phyloP scores from a whole-genome alignment of 441 rosid species.

The Raphanus hybrid region DNA sequence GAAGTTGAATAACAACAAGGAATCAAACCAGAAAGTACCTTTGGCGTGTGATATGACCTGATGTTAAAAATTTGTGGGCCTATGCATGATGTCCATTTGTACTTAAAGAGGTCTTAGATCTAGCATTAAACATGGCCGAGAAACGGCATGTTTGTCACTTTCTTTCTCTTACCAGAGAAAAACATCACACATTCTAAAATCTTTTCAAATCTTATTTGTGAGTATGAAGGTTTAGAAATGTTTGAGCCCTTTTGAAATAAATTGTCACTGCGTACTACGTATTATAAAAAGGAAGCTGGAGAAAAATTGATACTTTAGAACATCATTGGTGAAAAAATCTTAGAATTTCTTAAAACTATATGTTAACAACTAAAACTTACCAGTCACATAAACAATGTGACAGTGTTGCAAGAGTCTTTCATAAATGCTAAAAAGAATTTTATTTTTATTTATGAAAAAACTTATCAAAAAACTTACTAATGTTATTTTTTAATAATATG shows the following conservation, averaged over 20 bases:
- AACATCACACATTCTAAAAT: neutral
- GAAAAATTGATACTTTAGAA: neutral
- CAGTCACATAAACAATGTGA: neutral
- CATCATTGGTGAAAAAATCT: neutral
- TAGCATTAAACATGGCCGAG: slow-evolving; percentile 18
- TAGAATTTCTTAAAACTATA: neutral
- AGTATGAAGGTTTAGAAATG: neutral
- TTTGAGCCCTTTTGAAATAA: neutral
- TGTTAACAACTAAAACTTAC: neutral
- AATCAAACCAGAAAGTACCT: neutral
- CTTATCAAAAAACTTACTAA: neutral
- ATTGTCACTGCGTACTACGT: neutral
- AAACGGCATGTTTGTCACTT: slow-evolving; percentile 30
- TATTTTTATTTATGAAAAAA: neutral
- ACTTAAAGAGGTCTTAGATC: slow-evolving; percentile 12
- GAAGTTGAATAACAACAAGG: neutral
- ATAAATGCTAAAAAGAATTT: neutral
- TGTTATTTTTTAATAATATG: too few species aligned
- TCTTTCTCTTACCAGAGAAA: neutral
- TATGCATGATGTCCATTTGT: slow-evolving; percentile 42
- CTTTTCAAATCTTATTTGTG: neutral
- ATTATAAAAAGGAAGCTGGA: neutral
- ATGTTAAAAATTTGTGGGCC: slow-evolving; percentile 5
- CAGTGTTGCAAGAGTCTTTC: neutral
- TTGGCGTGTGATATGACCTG: slow-evolving; percentile 15